phyloP scores from a whole-genome alignment of 768 basidiomycete species.

The Agrocybe chaxingu region DNA sequence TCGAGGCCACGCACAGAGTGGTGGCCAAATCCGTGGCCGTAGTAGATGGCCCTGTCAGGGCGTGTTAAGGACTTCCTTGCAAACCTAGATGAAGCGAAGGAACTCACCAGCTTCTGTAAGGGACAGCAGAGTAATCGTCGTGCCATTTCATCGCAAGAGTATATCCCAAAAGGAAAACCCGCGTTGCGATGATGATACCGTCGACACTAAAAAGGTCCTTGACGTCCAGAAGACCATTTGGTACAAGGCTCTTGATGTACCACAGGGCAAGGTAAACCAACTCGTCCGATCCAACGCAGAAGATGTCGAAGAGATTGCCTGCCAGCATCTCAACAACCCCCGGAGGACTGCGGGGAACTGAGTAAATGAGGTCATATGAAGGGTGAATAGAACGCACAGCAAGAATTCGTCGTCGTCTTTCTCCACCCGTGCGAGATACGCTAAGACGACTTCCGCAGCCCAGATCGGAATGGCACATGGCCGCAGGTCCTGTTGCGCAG shows the following conservation, averaged over 20 bases:
- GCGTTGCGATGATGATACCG: constrained; percentile 33
- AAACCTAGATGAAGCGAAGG: background rate
- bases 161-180: constrained; percentile 48
- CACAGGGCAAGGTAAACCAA: constrained; percentile 51
- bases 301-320: constrained; percentile 1
- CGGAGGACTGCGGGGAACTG: background rate
- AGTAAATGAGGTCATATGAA: background rate
- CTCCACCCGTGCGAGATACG: too few species aligned
- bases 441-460: too few species aligned
- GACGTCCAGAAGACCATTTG: constrained; percentile 35
- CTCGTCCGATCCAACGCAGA: background rate
- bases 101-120: background rate
- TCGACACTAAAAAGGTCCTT: constrained; percentile 32
- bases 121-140: constrained; percentile 50
- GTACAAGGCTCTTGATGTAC: constrained; percentile 57
- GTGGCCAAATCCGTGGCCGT: constrained; percentile 1
- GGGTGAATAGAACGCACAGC: too few species aligned
- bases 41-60: background rate
- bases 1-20: constrained; percentile 14
- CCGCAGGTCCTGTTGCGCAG: too few species aligned
- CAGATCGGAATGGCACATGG: too few species aligned
- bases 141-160: constrained; percentile 65
- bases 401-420: too few species aligned
- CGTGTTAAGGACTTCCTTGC: background rate
- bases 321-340: background rate